Conservation (phyloP, 2,329 filamentous ascomycete species). For the Fusarium buxicola region DNA sequence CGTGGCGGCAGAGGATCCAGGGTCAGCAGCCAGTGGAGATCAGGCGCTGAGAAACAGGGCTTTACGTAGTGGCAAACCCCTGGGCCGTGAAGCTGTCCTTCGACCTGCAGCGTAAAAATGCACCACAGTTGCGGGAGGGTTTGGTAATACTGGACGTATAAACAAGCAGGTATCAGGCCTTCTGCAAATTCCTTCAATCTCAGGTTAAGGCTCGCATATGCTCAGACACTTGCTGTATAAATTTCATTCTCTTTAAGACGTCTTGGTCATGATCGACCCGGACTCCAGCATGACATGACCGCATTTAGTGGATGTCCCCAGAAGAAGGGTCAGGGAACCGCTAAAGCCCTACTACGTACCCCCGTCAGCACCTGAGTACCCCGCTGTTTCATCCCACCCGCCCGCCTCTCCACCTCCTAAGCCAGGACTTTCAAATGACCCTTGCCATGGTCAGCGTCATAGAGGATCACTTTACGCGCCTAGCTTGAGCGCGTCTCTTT, state of each 20-base stretch:
- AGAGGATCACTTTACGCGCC: constrained; percentile 38
- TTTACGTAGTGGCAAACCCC: constrained; percentile 35
- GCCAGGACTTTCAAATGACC: constrained; percentile 17
- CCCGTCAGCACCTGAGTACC: constrained; percentile 5
- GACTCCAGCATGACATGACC: constrained; percentile 24
- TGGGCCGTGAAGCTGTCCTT: constrained; percentile 24
- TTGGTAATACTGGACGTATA: constrained; percentile 1
- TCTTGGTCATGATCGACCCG: constrained; percentile 7
- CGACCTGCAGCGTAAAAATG: neutral
- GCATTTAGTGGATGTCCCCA: constrained; percentile 35
- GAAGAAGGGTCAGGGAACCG: constrained; percentile 34
- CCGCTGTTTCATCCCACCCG: constrained; percentile 33
- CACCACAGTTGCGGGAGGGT: neutral
- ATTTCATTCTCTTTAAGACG: constrained; percentile 6
- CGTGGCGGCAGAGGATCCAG: neutral
- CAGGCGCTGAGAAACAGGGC: constrained; percentile 37
- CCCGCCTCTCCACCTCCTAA: constrained; percentile 33
- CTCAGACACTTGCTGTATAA: neutral
- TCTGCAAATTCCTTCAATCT: neutral
- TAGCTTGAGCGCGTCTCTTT: neutral
- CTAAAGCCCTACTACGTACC: too few species aligned
- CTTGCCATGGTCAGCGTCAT: constrained; percentile 37
- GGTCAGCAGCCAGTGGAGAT: constrained; percentile 31
- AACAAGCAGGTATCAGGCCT: constrained; percentile 1
- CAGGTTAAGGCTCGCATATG: neutral